Evolutionary conservation across 1,139 yeast genomes (phyloP), one percentile per base, ranked within the genome.

Genomic region (Taiozyma onychis): DNA sequence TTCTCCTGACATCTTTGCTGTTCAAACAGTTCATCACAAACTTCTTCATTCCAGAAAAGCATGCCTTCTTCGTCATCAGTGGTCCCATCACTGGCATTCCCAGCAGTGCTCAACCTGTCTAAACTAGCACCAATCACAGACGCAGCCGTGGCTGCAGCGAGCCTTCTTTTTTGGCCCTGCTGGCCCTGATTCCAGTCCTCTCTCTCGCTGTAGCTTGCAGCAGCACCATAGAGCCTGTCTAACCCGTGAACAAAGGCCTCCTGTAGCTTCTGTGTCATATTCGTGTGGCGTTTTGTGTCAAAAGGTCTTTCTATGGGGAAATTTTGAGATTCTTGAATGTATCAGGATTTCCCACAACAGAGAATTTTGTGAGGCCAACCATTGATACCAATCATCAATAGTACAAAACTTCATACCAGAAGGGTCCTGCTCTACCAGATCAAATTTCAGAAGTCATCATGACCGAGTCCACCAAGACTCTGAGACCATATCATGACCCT

Each of bases 401-500:
- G 26, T 7, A 24, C 26, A 24, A 7, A 24, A 24, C 26, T 24
- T 24, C 26, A 7, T 24, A 6, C 26, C 7, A 24, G 26, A 24
- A 7, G 26, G 7, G 26, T 24, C 7, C 26, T 6, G 7, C 26
- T 24, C 26, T 24, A 7, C 26, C 26, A 24, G 26, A 24, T 6
- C 6, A 24, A 24, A 6, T 13, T 10, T 10, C 13, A 37, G 2
- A 13, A 16, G 13, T 37, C 24, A 44, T n/a, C 22, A 51, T 44
- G 54, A 30, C 34, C 32, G 52, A 47, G 11, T 46, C 46, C 3
- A 39, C 39, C 4, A 47, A 44, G 41, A 42, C 16, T 13, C 42
- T 50, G 16, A 77, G 95, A 66, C 95, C 95, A 4, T 87, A 87
- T 66, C 83, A 84, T 63, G 83, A 85, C 65, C 80, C 86, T 41